A percentile compares a stretch with the other conserved stretches of the same genome.
These are phyloP conservation scores for Beauveria australis DNA, from an alignment of 2,329 filamentous ascomycete species.

Conservation along the genomic window DNA sequence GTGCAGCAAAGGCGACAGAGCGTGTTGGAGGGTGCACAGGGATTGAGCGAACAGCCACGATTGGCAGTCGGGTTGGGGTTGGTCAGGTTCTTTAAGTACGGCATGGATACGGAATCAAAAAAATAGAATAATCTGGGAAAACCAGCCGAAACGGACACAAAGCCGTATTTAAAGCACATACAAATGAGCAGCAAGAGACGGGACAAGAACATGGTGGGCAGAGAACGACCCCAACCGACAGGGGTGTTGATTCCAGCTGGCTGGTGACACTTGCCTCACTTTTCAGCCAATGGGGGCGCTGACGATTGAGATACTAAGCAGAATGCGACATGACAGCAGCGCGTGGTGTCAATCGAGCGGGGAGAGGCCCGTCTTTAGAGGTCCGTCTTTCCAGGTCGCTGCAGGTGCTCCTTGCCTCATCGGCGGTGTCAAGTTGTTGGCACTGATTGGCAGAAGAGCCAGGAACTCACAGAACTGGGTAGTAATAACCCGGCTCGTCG, in stretches of 20 bases:
- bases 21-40: not conserved
- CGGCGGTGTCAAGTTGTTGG: not conserved
- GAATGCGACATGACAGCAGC: not conserved
- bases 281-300: not conserved
- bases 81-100: constrained; percentile 1
- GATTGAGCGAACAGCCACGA: not conserved
- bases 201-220: constrained; percentile 3
- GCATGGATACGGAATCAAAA: constrained; percentile 8
- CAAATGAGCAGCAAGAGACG: not conserved
- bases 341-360: not conserved
- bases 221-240: not conserved
- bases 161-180: constrained; percentile 5
- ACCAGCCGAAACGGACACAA: constrained; percentile 1
- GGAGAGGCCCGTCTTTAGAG: constrained; percentile 1
- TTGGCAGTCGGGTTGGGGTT: not conserved
- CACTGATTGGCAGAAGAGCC: not conserved
- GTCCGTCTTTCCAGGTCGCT: not conserved
- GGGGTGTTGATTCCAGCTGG: constrained; percentile 4
- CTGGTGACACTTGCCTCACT: constrained; percentile 6
- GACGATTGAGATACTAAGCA: not conserved
- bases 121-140: constrained; percentile 2
- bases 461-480: not conserved
- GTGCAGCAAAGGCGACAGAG: not conserved
- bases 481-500: not conserved
- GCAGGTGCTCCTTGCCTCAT: not conserved